These are phyloP conservation scores for Mycena sp. DNA, from an alignment of 1,284 basidiomycete genomes.

Conservation along the genomic window DNA sequence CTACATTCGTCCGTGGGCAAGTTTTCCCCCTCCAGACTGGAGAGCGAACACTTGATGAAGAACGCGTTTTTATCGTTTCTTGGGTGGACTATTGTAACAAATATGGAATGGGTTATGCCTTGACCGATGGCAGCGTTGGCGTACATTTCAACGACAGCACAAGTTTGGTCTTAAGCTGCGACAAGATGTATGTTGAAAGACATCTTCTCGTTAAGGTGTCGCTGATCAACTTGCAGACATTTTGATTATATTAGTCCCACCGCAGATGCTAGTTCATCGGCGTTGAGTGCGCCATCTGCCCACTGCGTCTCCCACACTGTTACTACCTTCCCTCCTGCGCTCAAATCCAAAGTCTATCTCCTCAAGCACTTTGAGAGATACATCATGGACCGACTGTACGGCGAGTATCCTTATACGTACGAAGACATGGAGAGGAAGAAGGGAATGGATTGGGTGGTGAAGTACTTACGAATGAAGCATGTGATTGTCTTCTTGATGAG, in stretches of 20 bases:
- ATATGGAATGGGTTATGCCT: constrained; percentile 97
- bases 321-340: constrained; percentile 73
- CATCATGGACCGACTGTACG: constrained; percentile 88
- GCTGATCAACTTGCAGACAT: constrained; percentile 58
- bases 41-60: constrained; percentile 47
- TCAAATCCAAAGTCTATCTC: constrained; percentile 90
- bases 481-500: constrained; percentile 97
- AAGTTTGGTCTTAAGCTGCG: constrained; percentile 83
- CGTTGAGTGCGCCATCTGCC: constrained; percentile 74
- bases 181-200: constrained; percentile 73
- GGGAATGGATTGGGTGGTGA: constrained; percentile 95
- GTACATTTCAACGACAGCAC: constrained; percentile 98
- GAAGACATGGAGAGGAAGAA: constrained; percentile 72
- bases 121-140: constrained; percentile 94
- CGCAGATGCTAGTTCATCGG: constrained; percentile 43
- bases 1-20: constrained; percentile 23
- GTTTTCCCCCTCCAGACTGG: constrained; percentile 11
- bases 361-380: constrained; percentile 93
- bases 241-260: constrained; percentile 83
- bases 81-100: constrained; percentile 99
- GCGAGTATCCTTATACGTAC: constrained; percentile 84
- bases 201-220: background rate
- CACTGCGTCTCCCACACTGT: constrained; percentile 66
- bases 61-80: constrained; percentile 91
- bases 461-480: constrained; percentile 96